Evolutionary conservation across 2,329 filamentous ascomycete genomes (phyloP).

Genomic region (Cadophora luteo-olivacea): DNA sequence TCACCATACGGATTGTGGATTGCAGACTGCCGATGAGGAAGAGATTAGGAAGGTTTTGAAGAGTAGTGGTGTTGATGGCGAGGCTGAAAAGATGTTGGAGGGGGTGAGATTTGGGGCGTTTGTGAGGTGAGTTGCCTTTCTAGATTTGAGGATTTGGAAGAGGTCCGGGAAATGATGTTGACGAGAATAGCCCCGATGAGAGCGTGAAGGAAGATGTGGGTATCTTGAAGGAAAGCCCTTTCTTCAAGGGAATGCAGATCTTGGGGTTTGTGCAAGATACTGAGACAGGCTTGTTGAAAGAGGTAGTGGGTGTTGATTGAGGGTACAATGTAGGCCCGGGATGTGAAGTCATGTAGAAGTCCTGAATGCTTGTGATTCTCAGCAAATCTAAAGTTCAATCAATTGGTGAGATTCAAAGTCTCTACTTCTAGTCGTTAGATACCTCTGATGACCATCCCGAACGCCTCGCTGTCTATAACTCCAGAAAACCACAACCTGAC

Average conservation of each 20-base stretch:
- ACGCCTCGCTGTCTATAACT: constrained; percentile 37
- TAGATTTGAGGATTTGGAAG: neutral
- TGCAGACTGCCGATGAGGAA: constrained; percentile 26
- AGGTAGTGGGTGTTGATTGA: constrained; percentile 25
- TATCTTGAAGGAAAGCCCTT: constrained; percentile 28
- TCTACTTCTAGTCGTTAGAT: constrained; percentile 7
- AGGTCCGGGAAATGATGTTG: neutral
- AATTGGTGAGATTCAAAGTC: neutral
- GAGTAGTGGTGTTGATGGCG: constrained; percentile 8
- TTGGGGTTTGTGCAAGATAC: constrained; percentile 38
- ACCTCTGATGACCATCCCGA: constrained; percentile 25
- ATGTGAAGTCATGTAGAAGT: neutral
- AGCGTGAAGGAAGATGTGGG: constrained; percentile 38
- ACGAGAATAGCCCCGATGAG: constrained; percentile 29
- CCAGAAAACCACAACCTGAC: constrained; percentile 2
- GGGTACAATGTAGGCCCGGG: neutral
- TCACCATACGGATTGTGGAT: constrained; percentile 38
- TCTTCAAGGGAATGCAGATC: constrained; percentile 36
- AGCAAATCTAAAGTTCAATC: neutral
- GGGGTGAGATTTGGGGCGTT: constrained; percentile 34
- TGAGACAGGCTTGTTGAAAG: constrained; percentile 34
- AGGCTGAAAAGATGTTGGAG: constrained; percentile 19
- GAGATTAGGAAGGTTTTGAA: constrained; percentile 25
- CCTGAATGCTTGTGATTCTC: neutral
- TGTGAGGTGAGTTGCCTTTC: constrained; percentile 26